Conservation (phyloP, 2,329 filamentous ascomycete species). For the Botrytis tulipae region DNA sequence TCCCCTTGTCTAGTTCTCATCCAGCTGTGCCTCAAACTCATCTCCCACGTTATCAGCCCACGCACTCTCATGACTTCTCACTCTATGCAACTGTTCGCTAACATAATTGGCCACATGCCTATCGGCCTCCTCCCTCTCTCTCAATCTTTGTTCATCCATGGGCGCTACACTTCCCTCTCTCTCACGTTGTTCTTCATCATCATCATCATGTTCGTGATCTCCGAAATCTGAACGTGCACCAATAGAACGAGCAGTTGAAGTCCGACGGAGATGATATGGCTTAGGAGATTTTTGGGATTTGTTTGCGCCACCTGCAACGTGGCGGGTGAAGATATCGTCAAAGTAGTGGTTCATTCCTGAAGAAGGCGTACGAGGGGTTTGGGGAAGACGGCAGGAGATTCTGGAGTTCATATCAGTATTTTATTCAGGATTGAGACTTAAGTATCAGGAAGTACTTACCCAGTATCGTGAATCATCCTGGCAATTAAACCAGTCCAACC, state of each 20-base stretch:
- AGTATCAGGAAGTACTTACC: conserved; percentile 56
- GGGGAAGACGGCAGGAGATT: conserved; percentile 83
- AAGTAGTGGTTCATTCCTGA: conserved; percentile 90
- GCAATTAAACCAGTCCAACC: conserved; percentile 96
- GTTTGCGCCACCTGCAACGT: conserved; percentile 42
- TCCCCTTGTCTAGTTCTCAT: conserved; percentile 36
- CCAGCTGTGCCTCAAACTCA: conserved; percentile 60
- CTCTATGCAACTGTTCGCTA: conserved; percentile 72
- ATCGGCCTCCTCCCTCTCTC: conserved; percentile 56
- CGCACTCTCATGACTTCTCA: conserved; percentile 52
- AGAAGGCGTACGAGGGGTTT: conserved; percentile 86
- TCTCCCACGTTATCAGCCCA: conserved; percentile 48
- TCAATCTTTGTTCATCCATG: conserved; percentile 51
- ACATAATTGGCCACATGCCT: conserved; percentile 79
- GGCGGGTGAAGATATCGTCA: conserved; percentile 76
- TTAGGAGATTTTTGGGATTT: conserved; percentile 40
- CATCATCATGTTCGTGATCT: conserved; percentile 35
- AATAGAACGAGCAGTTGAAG: conserved; percentile 80
- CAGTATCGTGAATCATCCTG: conserved; percentile 96
- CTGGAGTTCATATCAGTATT: conserved; percentile 51
- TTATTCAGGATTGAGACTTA: neutral
- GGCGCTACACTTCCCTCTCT: conserved; percentile 47
- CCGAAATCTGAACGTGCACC: conserved; percentile 78
- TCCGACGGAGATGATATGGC: conserved; percentile 63
- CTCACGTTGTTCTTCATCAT: conserved; percentile 30